These are phyloP conservation scores for Coniosporium tulheliwenetii DNA, from an alignment of 2,329 filamentous ascomycete genomes.

Conservation along the genomic window DNA sequence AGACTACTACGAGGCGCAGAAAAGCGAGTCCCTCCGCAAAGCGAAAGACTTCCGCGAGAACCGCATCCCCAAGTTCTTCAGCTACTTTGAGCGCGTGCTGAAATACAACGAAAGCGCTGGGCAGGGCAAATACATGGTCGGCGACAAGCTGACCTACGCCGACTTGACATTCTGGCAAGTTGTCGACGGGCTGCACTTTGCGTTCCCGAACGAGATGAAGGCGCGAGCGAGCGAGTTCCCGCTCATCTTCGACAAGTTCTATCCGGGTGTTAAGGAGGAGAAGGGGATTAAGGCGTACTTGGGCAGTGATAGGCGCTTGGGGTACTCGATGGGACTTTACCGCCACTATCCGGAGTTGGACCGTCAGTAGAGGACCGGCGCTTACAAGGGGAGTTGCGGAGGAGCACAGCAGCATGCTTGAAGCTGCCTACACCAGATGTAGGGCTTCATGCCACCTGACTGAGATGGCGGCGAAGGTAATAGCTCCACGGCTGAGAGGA, in stretches of 20 bases:
- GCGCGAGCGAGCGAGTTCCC: conserved; percentile 41
- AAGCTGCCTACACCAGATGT: no score
- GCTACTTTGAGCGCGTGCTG: conserved; percentile 54
- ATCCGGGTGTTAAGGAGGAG: conserved; percentile 45
- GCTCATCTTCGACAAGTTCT: conserved; percentile 44
- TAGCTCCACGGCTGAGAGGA: no score
- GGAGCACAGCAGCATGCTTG: no score
- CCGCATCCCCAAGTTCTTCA: conserved; percentile 57
- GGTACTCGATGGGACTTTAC: conserved; percentile 52
- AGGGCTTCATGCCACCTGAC: no score
- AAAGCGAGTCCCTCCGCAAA: conserved; percentile 44
- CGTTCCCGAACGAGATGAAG: conserved; percentile 49
- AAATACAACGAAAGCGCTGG: conserved; percentile 39
- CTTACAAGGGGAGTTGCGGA: no score
- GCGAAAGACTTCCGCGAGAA: conserved; percentile 41
- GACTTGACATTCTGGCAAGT: conserved; percentile 63
- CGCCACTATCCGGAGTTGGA: conserved; percentile 62
- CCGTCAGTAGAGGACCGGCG: conserved; percentile 6
- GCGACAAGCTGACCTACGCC: conserved; percentile 49
- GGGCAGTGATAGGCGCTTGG: conserved; percentile 43
- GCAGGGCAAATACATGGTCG: conserved; percentile 49
- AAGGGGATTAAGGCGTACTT: conserved; percentile 55
- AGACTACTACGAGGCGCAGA: conserved; percentile 55
- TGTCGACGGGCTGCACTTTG: conserved; percentile 37
- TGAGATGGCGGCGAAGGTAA: no score